These are phyloP conservation scores for Brassica juncea DNA, from an alignment of 345 rosid genomes.

Conservation along the genomic window DNA sequence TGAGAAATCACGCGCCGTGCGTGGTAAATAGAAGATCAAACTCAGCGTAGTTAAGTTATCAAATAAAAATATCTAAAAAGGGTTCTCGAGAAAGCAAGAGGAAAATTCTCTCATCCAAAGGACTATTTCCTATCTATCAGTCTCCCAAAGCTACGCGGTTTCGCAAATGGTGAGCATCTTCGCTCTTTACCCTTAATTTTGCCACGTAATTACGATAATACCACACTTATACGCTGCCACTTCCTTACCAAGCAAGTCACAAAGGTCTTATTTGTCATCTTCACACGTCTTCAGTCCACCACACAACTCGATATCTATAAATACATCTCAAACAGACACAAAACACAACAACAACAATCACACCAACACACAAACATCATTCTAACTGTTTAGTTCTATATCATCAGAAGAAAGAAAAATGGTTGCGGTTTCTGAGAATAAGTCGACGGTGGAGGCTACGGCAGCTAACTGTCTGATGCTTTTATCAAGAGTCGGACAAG, in stretches of 20 bases:
- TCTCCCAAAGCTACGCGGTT: background rate
- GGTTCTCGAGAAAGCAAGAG: background rate
- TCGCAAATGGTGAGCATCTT: background rate
- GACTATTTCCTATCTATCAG: background rate
- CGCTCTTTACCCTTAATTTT: background rate
- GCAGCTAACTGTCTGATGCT: slow-evolving; percentile 64
- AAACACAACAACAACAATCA: background rate
- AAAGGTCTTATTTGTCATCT: background rate
- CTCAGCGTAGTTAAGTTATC: background rate
- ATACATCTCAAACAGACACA: background rate
- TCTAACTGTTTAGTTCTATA: background rate
- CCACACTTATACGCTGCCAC: background rate
- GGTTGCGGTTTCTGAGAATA: slow-evolving; percentile 41
- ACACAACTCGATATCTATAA: background rate
- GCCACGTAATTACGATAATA: background rate
- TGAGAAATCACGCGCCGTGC: background rate
- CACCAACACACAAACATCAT: slow-evolving; percentile 31
- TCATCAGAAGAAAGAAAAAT: slow-evolving; percentile 12
- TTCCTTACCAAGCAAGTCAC: background rate
- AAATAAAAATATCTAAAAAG: background rate
- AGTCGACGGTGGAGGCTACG: slow-evolving; percentile 28
- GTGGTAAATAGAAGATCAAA: background rate
- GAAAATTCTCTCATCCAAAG: background rate
- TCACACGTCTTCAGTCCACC: background rate
- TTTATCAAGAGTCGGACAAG: slow-evolving; percentile 60